Conservation (phyloP, 352 stramenopile genomes). For the Phytophthora kernoviae region DNA sequence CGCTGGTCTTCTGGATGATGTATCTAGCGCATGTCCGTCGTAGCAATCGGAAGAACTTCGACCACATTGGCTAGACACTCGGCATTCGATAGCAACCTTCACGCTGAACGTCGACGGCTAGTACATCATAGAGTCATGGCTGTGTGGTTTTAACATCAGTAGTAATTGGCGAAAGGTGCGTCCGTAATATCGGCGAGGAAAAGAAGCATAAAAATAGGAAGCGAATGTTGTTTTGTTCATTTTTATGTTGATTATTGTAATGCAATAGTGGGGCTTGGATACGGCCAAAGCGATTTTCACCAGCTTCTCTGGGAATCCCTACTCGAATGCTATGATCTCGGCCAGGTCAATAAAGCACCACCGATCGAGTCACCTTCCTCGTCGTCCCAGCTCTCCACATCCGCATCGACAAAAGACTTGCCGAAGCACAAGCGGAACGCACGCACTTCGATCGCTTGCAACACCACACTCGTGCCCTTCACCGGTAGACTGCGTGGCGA, state of each 20-base stretch:
- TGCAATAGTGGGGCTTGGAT: too few relatives aligned
- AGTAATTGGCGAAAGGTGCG: too few relatives aligned
- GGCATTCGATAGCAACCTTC: too few relatives aligned
- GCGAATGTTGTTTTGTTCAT: too few relatives aligned
- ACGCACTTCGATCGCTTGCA: slow-evolving; percentile 93
- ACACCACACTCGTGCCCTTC: slow-evolving; percentile 57
- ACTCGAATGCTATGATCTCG: slow-evolving; percentile 48
- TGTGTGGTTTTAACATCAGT: too few relatives aligned
- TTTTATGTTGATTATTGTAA: too few relatives aligned
- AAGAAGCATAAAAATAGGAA: too few relatives aligned
- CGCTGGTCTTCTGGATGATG: slow-evolving; percentile 61
- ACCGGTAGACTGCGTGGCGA: slow-evolving; percentile 45
- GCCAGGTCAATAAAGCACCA: slow-evolving; percentile 31
- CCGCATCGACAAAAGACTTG: slow-evolving; percentile 10
- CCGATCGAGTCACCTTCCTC: slow-evolving; percentile 24
- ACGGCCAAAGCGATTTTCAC: too few relatives aligned
- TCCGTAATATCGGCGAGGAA: too few relatives aligned
- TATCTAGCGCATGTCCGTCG: slow-evolving; percentile 49
- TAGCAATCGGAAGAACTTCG: slow-evolving; percentile 31
- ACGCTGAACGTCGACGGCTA: too few relatives aligned
- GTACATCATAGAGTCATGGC: too few relatives aligned
- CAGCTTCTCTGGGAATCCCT: too few relatives aligned
- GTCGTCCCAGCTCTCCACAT: slow-evolving; percentile 12
- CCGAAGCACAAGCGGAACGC: slow-evolving; percentile 87
- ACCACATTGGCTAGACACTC: slow-evolving; percentile 4